Conservation (phyloP, 345 rosid genomes). For the Gynandropsis gynandra region DNA sequence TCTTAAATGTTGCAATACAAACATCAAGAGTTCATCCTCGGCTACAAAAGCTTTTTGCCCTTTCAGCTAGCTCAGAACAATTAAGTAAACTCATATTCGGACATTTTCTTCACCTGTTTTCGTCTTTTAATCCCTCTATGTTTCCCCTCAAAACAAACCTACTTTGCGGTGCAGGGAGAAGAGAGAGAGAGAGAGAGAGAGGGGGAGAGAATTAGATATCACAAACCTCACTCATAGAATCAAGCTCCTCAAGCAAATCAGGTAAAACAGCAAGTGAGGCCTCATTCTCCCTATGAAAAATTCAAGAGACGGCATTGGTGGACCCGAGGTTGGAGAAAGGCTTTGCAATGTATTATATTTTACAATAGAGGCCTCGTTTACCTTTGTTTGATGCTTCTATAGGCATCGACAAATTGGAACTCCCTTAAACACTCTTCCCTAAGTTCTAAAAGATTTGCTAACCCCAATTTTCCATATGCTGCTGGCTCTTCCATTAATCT, state of each 20-base stretch:
- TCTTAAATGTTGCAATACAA: too few relatives aligned
- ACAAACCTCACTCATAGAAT: conserved; percentile 74
- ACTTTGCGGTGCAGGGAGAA: too few relatives aligned
- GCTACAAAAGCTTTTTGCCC: background rate
- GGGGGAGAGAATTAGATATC: conserved; percentile 6
- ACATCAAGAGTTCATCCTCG: background rate
- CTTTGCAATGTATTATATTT: background rate
- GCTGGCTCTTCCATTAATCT: conserved; percentile 99
- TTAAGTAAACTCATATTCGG: background rate
- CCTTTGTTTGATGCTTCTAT: conserved; percentile 97
- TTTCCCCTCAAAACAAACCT: background rate
- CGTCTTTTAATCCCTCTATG: background rate
- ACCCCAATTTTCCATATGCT: conserved; percentile 93
- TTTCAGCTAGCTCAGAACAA: background rate
- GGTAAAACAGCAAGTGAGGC: conserved; percentile 97
- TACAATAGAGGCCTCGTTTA: conserved; percentile 16
- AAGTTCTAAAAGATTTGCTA: conserved; percentile 95
- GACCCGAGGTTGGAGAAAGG: conserved; percentile 2
- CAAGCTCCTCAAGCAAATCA: conserved; percentile 80
- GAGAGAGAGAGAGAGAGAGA: too few relatives aligned
- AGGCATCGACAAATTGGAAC: conserved; percentile 89
- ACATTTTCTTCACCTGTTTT: background rate
- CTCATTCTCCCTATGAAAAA: conserved; percentile 84
- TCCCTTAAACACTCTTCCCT: conserved; percentile 98
- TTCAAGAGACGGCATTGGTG: conserved; percentile 11